Evolutionary conservation across 2,329 filamentous ascomycete genomes (phyloP), one percentile per base, ranked within the genome.

Genomic region (Fusarium verticillioides): DNA sequence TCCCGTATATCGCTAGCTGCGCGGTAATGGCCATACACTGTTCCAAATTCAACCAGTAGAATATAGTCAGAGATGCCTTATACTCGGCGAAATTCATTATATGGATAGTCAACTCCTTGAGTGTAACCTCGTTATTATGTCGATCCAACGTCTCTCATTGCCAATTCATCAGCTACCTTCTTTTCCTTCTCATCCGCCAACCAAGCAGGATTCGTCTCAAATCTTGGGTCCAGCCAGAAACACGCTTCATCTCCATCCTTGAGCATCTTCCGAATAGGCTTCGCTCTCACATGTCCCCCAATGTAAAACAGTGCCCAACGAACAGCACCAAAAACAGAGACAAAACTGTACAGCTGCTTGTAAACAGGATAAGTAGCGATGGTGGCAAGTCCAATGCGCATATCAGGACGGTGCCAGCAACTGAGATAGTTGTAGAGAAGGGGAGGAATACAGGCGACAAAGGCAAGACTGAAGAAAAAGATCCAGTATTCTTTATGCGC

Each of bases 221-320:
- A 65, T 11, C 58, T 63, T 0, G 58, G 40, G 8, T 63, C 58
- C 0, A 65, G 26, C 62, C 62, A 65, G 2, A 65, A 63, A 6
- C 62, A 65, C 36, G 58, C 62, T 13, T 63, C 62, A 5, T 65
- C 62, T 7, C 58, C 62, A 52, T 65, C 58, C 5, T 65, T 28
- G 7, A 65, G 46, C 62, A 65, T 65, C 6, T n/a, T 43, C 5
- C 34, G 21, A 18, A 65, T 65, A 10, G 58, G 59, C 5, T 65
- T 65, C 4, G 46, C 46, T 11, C 59, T 42, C 4, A 63, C 46
- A 37, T 63, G 62, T 6, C 59, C 47, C 1, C 47, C 58, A 0
- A 63, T 63, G 15, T 54, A 65, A 12, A 63, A 65, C 19, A 65
- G 34, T 5, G 58, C 62, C 62, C 62, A 65, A 1, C 62, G 46